Evolutionary conservation across 176 grass and related monocot species (phyloP).

Genomic region (Echinochloa phyllopogon): DNA sequence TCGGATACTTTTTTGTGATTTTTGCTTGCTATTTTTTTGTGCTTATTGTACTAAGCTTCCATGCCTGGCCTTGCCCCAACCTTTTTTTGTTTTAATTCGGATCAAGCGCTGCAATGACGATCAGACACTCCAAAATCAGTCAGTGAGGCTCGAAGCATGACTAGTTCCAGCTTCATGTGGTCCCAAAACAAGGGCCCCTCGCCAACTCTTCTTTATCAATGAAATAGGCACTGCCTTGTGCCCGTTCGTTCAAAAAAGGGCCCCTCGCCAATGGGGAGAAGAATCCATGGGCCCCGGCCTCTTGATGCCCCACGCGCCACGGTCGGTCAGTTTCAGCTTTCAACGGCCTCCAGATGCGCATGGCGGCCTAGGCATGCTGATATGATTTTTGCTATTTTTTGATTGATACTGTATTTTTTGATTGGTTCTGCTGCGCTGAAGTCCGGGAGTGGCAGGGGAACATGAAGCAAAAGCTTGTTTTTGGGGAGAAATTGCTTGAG

Average conservation of each 20-base stretch:
- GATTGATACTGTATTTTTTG: no score
- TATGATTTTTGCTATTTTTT: no score
- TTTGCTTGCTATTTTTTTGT: background rate
- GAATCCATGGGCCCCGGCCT: background rate
- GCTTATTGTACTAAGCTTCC: no score
- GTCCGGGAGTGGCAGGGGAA: no score
- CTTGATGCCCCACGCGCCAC: background rate
- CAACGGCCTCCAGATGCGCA: background rate
- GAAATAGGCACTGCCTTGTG: no score
- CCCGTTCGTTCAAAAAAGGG: no score
- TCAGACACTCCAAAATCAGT: background rate
- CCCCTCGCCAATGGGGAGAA: background rate
- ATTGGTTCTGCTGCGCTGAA: no score
- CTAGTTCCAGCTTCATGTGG: background rate
- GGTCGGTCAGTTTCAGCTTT: background rate
- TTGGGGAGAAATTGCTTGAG: no score
- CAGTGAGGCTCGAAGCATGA: background rate
- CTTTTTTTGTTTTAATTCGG: background rate
- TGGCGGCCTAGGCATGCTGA: no score
- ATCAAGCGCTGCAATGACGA: background rate
- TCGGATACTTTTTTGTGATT: conserved; percentile 30
- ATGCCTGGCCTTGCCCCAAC: no score
- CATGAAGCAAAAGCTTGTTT: no score
- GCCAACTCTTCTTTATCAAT: no score
- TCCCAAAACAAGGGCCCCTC: background rate